phyloP scores from a whole-genome alignment of 2,329 filamentous ascomycete species.

The Talaromyces rugulosus region DNA sequence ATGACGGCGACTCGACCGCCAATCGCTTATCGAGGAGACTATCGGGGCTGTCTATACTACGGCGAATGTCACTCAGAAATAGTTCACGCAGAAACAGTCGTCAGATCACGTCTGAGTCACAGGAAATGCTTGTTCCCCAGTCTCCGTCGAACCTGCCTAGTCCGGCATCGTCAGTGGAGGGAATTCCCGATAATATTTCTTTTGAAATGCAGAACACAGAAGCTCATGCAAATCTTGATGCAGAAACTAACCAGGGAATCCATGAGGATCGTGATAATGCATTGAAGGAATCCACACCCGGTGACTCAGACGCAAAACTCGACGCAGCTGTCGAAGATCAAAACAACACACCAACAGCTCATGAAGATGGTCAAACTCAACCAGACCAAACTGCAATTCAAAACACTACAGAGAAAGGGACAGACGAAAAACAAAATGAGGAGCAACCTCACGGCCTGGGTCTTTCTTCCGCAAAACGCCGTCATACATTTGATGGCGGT shows the following conservation, averaged over 20 bases:
- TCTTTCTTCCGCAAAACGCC: neutral
- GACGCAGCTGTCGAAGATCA: neutral
- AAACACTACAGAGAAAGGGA: neutral
- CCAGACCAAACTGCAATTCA: neutral
- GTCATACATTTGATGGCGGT: slow-evolving; percentile 5
- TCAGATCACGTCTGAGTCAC: slow-evolving; percentile 22
- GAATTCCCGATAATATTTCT: slow-evolving; percentile 19
- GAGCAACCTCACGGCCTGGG: neutral
- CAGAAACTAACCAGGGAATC: neutral
- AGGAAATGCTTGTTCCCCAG: slow-evolving; percentile 32
- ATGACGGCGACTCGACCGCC: slow-evolving; percentile 32
- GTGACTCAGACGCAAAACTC: neutral
- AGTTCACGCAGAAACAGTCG: slow-evolving; percentile 15
- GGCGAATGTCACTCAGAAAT: slow-evolving; percentile 20
- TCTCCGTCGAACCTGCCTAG: slow-evolving; percentile 13
- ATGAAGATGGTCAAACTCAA: neutral
- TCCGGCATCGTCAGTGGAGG: slow-evolving; percentile 22
- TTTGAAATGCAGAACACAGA: neutral
- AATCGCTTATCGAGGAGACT: slow-evolving; percentile 25
- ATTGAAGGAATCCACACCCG: neutral
- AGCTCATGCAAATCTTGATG: neutral
- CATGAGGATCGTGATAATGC: neutral
- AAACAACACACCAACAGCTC: neutral
- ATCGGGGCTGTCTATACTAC: slow-evolving; percentile 25
- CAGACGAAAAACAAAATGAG: neutral